Evolutionary conservation across 805 yeast species (phyloP), one percentile per base, ranked within the genome.

Genomic region (Lachancea thermotolerans): DNA sequence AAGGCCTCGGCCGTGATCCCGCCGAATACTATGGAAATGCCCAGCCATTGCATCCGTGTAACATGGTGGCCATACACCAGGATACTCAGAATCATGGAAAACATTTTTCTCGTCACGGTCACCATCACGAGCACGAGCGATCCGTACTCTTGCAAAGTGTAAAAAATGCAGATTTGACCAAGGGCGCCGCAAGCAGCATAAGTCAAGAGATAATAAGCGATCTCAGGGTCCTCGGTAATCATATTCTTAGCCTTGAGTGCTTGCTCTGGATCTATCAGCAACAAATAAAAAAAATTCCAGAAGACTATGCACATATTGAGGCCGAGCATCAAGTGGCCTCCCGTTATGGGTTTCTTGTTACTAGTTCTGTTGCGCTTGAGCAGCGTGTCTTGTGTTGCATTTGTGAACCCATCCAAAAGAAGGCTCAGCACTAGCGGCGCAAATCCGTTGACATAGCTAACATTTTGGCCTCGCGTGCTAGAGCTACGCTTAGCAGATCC

Each of bases 91-190:
- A 89, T 73, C 98, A 93, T 91, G 34, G 97, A 88, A 40, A 89
- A 70, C 96, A 93, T 91, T 59, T 93, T 93, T 55, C 99, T 75
- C 1, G 99, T 91, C 9, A 93, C 97, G 0, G 98, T 93, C 14
- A 95, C 91, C 35, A 96, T 91, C 27, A 91, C 89, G 44, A 93
- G 70, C 0, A 85, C 77, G 48, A 93, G 69, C 1, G 96, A 87
- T 40, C 91, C 96, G 60, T 86, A 93, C 47, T 78, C 74, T 54
- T 87, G 93, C 38, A 93, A 68, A 1, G 95, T 88, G 43, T 80
- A 65, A 60, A 90, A 93, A 36, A 93, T 87, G 66, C 95, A 93
- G n/a, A 90, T 77, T 65, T 93, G 98, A 12, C 99, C 99, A 25
- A 88, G 57, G 0, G 97, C 82, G 2, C 98, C 99, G 59, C 87